Base-by-base conservation (phyloP, 768 basidiomycete genomes). In the Rhizopogon rudus region DNA sequence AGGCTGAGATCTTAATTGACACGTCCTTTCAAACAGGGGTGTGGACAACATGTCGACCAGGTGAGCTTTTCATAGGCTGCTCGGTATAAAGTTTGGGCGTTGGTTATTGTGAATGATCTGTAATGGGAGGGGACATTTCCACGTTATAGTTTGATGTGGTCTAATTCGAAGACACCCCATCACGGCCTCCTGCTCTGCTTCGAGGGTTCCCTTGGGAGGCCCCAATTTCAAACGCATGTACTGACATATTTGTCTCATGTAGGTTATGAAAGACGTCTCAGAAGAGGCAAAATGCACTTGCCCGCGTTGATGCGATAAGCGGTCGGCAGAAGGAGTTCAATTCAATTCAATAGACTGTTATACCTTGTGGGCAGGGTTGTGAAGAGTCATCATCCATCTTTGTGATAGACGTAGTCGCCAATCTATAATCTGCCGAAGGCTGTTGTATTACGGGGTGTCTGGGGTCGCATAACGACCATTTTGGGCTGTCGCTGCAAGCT, bases 41-140 rank as follows among this genome's bases (percentile, higher is more conserved):
- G 88, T 58, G 88, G 88, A 9, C 62, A 63, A 55, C 88, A 90
- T 69, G 80, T 78, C 64, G 82, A 87, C 51, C 57, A 71, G 67
- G 87, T 86, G 69, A 77, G 80, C 76, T 45, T 57, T 39, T 55
- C 55, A n/a, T 50, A 16, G 58, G 37, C 25, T 55, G 57, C 53
- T 52, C 55, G 53, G 52, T 49, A 55, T 54, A 52, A 40, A 41
- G 55, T 60, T 63, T 52, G 57, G 57, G 66, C 20, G 56, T 33
- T 35, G 61, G 60, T 22, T 31, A 55, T 51, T 53, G 44, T 10
- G 25, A 25, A 40, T 39, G 22, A 51, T 40, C 35, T 51, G 37
- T 33, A 33, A n/a, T 28, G 20, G 45, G 35, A 25, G 53, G 35
- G 53, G 35, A 4, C 16, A 56, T 68, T 67, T 59, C 57, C 57